Evolutionary conservation across 768 basidiomycete species (phyloP).

Genomic region (Pisolithus sp.): DNA sequence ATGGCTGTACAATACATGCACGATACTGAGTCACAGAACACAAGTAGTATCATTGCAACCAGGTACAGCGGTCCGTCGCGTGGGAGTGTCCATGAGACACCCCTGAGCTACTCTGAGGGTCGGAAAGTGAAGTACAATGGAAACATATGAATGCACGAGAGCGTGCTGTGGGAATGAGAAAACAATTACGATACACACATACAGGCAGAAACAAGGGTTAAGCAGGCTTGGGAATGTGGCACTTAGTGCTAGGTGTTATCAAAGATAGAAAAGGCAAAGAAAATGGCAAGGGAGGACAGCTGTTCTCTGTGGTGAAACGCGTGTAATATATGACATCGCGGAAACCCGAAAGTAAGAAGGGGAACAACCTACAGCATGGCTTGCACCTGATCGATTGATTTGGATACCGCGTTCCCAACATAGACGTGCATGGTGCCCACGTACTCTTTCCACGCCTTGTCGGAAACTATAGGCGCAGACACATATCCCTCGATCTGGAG

Average conservation of each 20-base stretch:
- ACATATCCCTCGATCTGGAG: constrained; percentile 46
- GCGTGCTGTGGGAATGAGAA: too few relatives aligned
- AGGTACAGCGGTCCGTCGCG: too few relatives aligned
- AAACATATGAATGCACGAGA: too few relatives aligned
- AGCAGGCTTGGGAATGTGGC: background rate
- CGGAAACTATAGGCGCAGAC: constrained; percentile 48
- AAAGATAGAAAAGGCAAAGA: background rate
- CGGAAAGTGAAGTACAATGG: too few relatives aligned
- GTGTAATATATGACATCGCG: background rate
- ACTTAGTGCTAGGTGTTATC: background rate
- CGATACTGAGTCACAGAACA: too few relatives aligned
- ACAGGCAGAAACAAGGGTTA: too few relatives aligned
- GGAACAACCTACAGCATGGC: constrained; percentile 34
- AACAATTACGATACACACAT: too few relatives aligned
- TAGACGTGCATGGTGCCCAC: constrained; percentile 34
- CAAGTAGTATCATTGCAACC: too few relatives aligned
- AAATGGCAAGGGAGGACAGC: background rate
- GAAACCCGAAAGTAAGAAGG: background rate
- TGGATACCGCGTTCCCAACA: constrained; percentile 36
- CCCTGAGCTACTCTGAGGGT: too few relatives aligned
- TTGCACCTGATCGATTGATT: constrained; percentile 32
- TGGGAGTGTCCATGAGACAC: too few relatives aligned
- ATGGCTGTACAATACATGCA: too few relatives aligned
- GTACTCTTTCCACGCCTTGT: constrained; percentile 45
- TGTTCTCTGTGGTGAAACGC: background rate